Percentiles rank a stretch among this genome's conserved stretches.
phyloP scores from a whole-genome alignment of 2,329 filamentous ascomycete species.

The Kalmusia sp. region DNA sequence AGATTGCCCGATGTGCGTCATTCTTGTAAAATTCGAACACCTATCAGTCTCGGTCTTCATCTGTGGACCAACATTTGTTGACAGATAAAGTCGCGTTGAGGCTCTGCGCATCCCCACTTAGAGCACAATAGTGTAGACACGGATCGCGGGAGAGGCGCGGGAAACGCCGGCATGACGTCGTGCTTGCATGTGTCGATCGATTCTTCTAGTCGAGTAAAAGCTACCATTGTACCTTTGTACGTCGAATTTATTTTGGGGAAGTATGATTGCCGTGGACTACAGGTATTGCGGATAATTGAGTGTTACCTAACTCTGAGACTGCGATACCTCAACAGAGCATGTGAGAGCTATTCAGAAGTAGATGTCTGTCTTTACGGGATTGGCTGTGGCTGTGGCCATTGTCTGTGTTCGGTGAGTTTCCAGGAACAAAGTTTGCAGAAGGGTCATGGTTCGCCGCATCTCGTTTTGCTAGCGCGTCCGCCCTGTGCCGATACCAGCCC shows the following conservation, averaged over 20 bases:
- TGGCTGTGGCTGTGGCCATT: too few relatives aligned
- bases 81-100: conserved; percentile 1
- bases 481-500: not conserved
- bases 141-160: not conserved
- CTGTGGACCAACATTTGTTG: not conserved
- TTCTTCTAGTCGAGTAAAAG: too few relatives aligned
- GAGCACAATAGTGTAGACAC: not conserved
- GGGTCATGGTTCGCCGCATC: not conserved
- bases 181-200: not conserved
- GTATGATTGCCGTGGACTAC: too few relatives aligned
- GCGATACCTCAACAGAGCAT: too few relatives aligned
- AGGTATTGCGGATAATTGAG: too few relatives aligned
- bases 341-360: too few relatives aligned
- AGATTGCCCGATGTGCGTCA: not conserved
- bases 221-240: too few relatives aligned
- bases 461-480: conserved; percentile 1
- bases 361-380: too few relatives aligned
- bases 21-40: not conserved
- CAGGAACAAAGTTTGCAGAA: not conserved
- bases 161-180: conserved; percentile 1
- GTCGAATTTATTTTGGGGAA: too few relatives aligned
- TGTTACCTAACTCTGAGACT: too few relatives aligned
- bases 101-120: conserved; percentile 7
- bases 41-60: not conserved
- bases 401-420: not conserved